phyloP scores from a whole-genome alignment of 2,329 filamentous ascomycete genomes.

The Aspergillus persii region DNA sequence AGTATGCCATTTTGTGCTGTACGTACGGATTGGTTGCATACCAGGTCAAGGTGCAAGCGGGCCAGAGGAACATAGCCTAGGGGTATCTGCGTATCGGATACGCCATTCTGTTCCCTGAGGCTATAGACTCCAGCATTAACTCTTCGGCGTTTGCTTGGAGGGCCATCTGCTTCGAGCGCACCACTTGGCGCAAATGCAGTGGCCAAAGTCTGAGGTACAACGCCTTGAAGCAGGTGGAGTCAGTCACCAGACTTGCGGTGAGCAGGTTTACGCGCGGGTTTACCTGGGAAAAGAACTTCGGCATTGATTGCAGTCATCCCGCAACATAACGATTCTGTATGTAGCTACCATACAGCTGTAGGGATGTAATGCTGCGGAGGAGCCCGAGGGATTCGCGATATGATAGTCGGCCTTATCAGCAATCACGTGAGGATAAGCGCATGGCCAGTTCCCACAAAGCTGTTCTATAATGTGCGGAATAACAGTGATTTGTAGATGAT shows the following conservation, averaged over 20 bases:
- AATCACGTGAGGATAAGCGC: neutral
- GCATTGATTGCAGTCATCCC: constrained; percentile 17
- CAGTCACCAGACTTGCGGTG: neutral
- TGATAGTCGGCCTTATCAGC: constrained; percentile 4
- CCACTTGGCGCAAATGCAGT: constrained; percentile 20
- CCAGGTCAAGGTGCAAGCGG: constrained; percentile 30
- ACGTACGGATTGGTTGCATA: constrained; percentile 15
- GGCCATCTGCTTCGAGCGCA: constrained; percentile 15
- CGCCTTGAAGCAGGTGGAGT: constrained; percentile 14
- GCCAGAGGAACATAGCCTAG: constrained; percentile 34
- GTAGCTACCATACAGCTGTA: neutral
- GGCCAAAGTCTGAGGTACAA: constrained; percentile 23
- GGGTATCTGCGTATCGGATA: constrained; percentile 19
- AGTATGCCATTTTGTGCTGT: neutral
- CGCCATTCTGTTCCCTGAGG: constrained; percentile 16
- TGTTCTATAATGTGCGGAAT: too few relatives aligned
- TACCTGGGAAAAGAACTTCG: constrained; percentile 16
- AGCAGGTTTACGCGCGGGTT: neutral
- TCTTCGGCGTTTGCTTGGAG: constrained; percentile 35
- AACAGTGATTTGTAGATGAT: too few relatives aligned
- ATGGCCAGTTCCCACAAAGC: too few relatives aligned
- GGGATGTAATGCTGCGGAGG: neutral
- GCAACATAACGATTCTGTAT: neutral
- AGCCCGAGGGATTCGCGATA: neutral
- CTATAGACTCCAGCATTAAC: constrained; percentile 16